These are phyloP conservation scores for Talaromyces amestolkiae DNA, from an alignment of 2,329 filamentous ascomycete genomes.

Conservation along the genomic window DNA sequence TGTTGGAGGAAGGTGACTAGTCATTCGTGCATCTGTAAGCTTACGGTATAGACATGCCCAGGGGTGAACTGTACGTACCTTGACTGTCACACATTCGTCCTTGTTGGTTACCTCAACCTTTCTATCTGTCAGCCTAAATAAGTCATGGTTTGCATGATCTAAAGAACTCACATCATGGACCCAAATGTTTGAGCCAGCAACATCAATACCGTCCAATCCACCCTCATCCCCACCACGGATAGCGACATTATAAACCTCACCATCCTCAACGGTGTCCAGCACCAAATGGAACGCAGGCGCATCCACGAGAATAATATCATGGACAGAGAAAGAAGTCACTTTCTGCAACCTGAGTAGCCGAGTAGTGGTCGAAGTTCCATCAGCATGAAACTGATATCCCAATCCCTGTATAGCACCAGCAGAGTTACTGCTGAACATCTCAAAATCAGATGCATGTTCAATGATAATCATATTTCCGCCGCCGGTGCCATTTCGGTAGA, in stretches of 20 bases:
- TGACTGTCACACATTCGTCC: conserved; percentile 61
- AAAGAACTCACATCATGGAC: conserved; percentile 50
- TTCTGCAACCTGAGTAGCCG: conserved; percentile 49
- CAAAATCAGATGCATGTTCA: conserved; percentile 51
- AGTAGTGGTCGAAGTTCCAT: conserved; percentile 42
- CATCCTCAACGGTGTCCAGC: conserved; percentile 51
- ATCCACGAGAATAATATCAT: conserved; percentile 52
- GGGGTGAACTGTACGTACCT: conserved; percentile 29
- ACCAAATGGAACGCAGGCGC: conserved; percentile 52
- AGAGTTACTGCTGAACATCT: conserved; percentile 54
- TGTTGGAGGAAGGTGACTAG: conserved; percentile 51
- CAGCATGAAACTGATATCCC: conserved; percentile 50
- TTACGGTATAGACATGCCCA: neutral
- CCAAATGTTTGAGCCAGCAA: conserved; percentile 56
- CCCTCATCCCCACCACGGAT: conserved; percentile 54
- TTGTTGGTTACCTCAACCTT: conserved; percentile 54
- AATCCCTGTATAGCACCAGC: conserved; percentile 54
- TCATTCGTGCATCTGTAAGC: neutral
- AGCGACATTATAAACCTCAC: conserved; percentile 57
- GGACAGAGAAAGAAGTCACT: conserved; percentile 48
- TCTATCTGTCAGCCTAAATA: neutral
- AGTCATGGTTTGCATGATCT: neutral
- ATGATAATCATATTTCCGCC: conserved; percentile 57
- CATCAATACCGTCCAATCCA: conserved; percentile 57
- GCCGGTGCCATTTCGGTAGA: conserved; percentile 52